Conservation (phyloP, 108 stramenopile species). For the Skeletonema marinoi region DNA sequence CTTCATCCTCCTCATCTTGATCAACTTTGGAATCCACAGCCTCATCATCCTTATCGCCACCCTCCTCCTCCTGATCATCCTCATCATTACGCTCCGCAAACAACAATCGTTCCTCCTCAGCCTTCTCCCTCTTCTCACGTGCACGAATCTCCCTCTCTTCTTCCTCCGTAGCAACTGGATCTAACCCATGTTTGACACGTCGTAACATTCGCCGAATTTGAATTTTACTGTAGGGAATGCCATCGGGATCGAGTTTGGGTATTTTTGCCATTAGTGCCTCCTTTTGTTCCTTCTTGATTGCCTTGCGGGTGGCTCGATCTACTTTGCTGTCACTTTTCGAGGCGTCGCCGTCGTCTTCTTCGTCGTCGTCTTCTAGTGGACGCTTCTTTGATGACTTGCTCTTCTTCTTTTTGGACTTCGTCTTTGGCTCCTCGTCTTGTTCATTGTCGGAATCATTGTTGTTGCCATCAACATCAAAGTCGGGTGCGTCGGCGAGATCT, state of each 20-base stretch:
- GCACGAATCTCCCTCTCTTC: conserved; percentile 71
- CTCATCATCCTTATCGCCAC: conserved; percentile 20
- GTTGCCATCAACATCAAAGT: background rate
- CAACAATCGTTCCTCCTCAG: conserved; percentile 54
- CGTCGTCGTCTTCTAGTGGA: background rate
- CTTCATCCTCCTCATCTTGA: conserved; percentile 11
- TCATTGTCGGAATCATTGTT: background rate
- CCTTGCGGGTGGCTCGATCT: conserved; percentile 30
- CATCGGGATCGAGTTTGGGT: conserved; percentile 41
- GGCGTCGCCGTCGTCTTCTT: background rate
- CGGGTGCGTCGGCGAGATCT: background rate
- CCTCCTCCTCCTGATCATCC: conserved; percentile 31
- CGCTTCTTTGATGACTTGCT: conserved; percentile 10
- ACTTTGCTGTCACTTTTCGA: background rate
- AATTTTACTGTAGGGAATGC: conserved; percentile 78
- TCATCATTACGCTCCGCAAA: conserved; percentile 3
- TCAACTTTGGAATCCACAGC: conserved; percentile 5
- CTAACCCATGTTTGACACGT: conserved; percentile 77
- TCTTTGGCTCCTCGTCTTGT: background rate
- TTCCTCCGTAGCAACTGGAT: conserved; percentile 70
- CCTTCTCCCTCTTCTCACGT: conserved; percentile 62
- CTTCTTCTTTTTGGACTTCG: background rate
- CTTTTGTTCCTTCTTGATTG: conserved; percentile 16
- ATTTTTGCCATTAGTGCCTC: conserved; percentile 15
- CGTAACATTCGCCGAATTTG: conserved; percentile 87